A percentile compares a stretch with the other conserved stretches of the same genome.
Conservation (phyloP, 2,329 filamentous ascomycete genomes). For the Magnaporthiopsis rhizophila region DNA sequence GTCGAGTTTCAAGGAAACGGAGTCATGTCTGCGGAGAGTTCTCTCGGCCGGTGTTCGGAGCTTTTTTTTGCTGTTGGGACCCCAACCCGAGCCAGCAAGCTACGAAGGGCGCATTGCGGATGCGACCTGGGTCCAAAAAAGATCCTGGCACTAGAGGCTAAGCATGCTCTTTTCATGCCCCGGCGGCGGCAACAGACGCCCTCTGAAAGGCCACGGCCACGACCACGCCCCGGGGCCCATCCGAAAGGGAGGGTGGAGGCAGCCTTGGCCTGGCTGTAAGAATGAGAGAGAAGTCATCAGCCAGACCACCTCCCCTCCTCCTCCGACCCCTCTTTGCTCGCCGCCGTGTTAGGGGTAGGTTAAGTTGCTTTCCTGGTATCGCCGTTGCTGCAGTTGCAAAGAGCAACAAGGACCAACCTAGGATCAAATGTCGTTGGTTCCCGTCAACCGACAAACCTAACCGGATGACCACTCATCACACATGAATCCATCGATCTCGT, state of each 20-base stretch:
- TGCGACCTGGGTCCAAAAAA: not conserved
- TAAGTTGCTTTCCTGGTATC: not conserved
- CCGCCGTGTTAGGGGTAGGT: not conserved
- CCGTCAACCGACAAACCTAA: not conserved
- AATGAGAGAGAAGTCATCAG: not conserved
- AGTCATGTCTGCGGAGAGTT: not conserved
- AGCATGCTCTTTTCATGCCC: conserved; percentile 8
- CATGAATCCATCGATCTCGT: too few species aligned
- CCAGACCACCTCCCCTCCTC: not conserved
- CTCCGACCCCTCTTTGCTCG: not conserved
- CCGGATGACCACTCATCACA: too few species aligned
- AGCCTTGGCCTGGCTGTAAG: not conserved
- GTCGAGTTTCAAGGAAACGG: not conserved
- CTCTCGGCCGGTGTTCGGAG: too few species aligned
- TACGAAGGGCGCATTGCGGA: not conserved
- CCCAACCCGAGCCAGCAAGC: not conserved
- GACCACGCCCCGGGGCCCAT: not conserved
- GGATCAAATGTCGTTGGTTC: not conserved
- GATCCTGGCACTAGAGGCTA: not conserved
- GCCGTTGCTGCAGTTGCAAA: too few species aligned
- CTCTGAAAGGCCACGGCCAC: conserved; percentile 30
- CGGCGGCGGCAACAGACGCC: conserved; percentile 32
- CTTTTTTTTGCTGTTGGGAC: not conserved
- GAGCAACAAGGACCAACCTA: too few species aligned
- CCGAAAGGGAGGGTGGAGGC: not conserved